Base-by-base conservation (phyloP, 1,284 basidiomycete genomes). In the Trichosporon ovoides region DNA sequence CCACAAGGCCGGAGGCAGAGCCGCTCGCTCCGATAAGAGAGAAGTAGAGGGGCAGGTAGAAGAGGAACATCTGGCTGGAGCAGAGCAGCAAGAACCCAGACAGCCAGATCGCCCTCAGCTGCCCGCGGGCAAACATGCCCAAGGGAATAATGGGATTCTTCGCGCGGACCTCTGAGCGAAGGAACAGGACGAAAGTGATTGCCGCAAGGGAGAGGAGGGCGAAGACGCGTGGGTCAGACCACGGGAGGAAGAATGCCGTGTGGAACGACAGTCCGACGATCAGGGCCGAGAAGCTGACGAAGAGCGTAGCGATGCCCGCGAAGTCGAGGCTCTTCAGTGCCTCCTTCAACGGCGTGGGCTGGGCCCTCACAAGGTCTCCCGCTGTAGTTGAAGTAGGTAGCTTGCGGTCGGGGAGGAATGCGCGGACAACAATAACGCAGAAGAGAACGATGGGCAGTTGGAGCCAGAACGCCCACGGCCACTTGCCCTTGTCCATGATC, bases 111-210 rank as follows among this genome's bases (percentile, higher is more conserved):
- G 71, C 68, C 10, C 64, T 77, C 12, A 89, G 86, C 36, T 88
- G 90, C 57, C 87, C 79, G 68, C 84, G 84, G 24, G 79, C 83
- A 59, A 94, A 83, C 60, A 94, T 75, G 55, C 81, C 81, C 61
- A 91, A 77, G 46, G 91, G 89, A 82, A 94, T 87, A 40, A 93
- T 84, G 12, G 91, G 91, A 68, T 85, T 86, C 18, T 83, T 81
- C 76, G 83, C 85, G 63, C 81, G 78, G 52, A 83, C 82, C 76
- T 95, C 91, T n/a, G 87, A 85, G 36, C 82, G 67, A 18, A 90
- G 68, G 69, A 95, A 93, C 4, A 80, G 66, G 2, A 77, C 67
- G 14, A 79, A 78, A 38, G 79, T 84, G 5, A 86, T 58, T 12
- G 77, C 71, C 63, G 86, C 84, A 13, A 80, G 74, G 28, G 80